phyloP scores from a whole-genome alignment of 495 filamentous ascomycete species.

The Aspergillus funiculosus region DNA sequence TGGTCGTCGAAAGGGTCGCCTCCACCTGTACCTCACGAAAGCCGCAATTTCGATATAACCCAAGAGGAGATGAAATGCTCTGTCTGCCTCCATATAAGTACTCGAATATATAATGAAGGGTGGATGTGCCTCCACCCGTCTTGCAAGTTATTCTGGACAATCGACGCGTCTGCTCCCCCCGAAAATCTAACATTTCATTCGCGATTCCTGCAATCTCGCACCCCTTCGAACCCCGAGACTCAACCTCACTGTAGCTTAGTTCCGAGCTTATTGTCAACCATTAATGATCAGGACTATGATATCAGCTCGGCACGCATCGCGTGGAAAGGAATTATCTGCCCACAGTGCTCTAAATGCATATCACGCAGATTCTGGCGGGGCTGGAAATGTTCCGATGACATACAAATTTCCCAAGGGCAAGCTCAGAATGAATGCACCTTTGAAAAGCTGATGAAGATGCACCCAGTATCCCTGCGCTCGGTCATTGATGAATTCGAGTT shows the following conservation, averaged over 20 bases:
- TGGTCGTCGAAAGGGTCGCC: constrained; percentile 47
- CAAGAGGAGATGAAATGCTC: constrained; percentile 31
- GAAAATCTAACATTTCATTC: constrained; percentile 47
- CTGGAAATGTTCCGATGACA: constrained; percentile 52
- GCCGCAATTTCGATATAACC: constrained; percentile 21
- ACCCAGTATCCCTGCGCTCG: constrained; percentile 29
- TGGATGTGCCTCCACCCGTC: constrained; percentile 64
- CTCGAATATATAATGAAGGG: constrained; percentile 48
- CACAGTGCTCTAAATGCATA: constrained; percentile 59
- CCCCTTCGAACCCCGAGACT: constrained; percentile 30
- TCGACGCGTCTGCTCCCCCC: constrained; percentile 21
- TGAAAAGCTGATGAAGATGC: constrained; percentile 29
- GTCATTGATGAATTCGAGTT: constrained; percentile 31
- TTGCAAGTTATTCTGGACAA: constrained; percentile 55
- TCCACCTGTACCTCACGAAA: constrained; percentile 13
- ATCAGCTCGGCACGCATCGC: constrained; percentile 29
- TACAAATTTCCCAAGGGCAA: background rate
- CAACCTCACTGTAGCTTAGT: constrained; percentile 32
- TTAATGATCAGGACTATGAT: constrained; percentile 22
- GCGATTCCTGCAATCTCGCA: constrained; percentile 50
- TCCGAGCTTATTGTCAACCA: constrained; percentile 36
- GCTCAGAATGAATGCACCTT: constrained; percentile 46
- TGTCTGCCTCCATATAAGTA: constrained; percentile 32
- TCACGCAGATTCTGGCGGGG: constrained; percentile 55
- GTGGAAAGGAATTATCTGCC: constrained; percentile 69